phyloP scores from a whole-genome alignment of 768 basidiomycete species.

The Russula olivacea region DNA sequence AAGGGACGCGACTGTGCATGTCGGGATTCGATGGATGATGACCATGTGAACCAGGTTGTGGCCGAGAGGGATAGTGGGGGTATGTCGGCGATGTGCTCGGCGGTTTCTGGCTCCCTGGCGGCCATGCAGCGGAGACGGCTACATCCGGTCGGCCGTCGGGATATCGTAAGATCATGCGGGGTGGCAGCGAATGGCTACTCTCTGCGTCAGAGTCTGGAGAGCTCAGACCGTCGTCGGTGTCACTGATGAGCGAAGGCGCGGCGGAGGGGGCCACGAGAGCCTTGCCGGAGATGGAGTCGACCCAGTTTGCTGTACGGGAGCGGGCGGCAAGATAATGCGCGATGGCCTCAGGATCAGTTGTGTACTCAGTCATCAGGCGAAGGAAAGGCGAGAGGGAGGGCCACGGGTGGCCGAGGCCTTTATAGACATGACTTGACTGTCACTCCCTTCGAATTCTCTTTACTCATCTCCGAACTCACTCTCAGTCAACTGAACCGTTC shows the following conservation, averaged over 20 bases:
- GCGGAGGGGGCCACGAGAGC: conserved; percentile 45
- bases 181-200: conserved; percentile 48
- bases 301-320: conserved; percentile 62
- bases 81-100: not conserved
- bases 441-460: not conserved
- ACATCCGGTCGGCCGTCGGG: conserved; percentile 43
- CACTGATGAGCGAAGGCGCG: conserved; percentile 26
- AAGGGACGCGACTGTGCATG: conserved; percentile 15
- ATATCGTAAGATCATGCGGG: conserved; percentile 67
- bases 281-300: conserved; percentile 37
- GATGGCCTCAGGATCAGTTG: conserved; percentile 51
- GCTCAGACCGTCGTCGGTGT: conserved; percentile 33
- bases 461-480: not conserved
- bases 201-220: conserved; percentile 38
- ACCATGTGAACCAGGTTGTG: conserved; percentile 15
- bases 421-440: not conserved
- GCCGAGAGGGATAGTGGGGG: not conserved
- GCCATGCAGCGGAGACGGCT: conserved; percentile 15
- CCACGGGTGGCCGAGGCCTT: conserved; percentile 18
- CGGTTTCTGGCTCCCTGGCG: not conserved
- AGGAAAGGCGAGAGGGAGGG: conserved; percentile 21
- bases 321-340: conserved; percentile 53
- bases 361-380: conserved; percentile 58
- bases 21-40: conserved; percentile 24
- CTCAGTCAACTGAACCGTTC: conserved; percentile 5